Evolutionary conservation across 257 asterid genomes (phyloP).

Genomic region (Salvia splendens): DNA sequence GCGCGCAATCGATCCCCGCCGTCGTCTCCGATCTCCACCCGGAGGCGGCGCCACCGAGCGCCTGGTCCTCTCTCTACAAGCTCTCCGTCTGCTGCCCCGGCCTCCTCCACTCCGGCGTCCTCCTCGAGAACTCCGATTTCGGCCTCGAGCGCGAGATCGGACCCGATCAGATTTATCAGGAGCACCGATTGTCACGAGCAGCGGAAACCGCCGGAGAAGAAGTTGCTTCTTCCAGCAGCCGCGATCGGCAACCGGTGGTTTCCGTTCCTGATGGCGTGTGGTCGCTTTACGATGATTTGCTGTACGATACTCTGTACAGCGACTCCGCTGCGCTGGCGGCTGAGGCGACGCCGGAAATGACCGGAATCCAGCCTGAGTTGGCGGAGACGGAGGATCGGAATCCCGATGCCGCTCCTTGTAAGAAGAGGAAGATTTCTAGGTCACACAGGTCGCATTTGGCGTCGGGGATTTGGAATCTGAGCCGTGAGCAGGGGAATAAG

Average conservation of each 20-base stretch:
- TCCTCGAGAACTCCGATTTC: conserved; percentile 84
- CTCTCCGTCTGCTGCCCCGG: conserved; percentile 92
- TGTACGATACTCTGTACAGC: conserved; percentile 66
- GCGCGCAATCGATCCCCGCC: conserved; percentile 65
- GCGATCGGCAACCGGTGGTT: conserved; percentile 26
- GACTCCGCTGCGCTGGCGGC: conserved; percentile 46
- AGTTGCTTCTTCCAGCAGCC: conserved; percentile 41
- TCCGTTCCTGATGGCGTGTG: conserved; percentile 55
- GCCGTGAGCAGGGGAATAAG: conserved; percentile 86
- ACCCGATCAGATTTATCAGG: conserved; percentile 52
- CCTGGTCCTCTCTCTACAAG: conserved; percentile 86
- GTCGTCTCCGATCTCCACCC: conserved; percentile 74
- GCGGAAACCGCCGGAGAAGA: conserved; percentile 26
- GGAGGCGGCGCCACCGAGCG: conserved; percentile 43
- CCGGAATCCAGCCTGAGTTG: conserved; percentile 35
- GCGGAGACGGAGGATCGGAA: conserved; percentile 21
- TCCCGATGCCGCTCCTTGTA: conserved; percentile 32
- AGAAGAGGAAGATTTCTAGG: conserved; percentile 53
- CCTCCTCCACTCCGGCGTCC: conserved; percentile 77
- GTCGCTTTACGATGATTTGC: conserved; percentile 85
- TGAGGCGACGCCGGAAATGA: conserved; percentile 34
- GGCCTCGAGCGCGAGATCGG: conserved; percentile 93
- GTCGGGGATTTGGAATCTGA: conserved; percentile 70
- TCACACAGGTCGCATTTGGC: conserved; percentile 64
- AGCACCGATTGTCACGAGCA: conserved; percentile 20